phyloP scores from a whole-genome alignment of 176 grass and related monocot genomes.

The Dendrocalamus sinicus region DNA sequence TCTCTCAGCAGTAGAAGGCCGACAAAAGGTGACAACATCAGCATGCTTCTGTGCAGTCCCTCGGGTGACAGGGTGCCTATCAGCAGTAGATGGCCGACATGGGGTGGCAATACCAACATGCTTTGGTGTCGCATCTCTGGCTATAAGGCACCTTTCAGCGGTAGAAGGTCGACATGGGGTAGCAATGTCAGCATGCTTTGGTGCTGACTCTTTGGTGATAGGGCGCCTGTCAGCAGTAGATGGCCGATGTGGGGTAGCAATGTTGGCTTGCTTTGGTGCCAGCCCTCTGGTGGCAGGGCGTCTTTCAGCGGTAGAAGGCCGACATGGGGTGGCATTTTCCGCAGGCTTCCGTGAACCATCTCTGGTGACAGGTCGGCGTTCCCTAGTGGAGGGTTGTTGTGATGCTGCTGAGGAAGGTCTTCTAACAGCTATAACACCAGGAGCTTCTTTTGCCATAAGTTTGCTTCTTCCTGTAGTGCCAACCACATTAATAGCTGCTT shows the following conservation, averaged over 20 bases:
- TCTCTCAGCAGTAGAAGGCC: constrained; percentile 32
- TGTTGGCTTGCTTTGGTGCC: constrained; percentile 49
- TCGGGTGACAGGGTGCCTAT: constrained; percentile 38
- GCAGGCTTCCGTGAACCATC: constrained; percentile 40
- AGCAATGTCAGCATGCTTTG: constrained; percentile 14
- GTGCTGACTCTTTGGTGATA: constrained; percentile 41
- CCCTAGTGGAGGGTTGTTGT: constrained; percentile 40
- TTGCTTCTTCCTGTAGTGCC: constrained; percentile 36
- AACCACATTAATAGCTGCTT: constrained; percentile 42
- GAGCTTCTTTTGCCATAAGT: constrained; percentile 30
- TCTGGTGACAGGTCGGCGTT: constrained; percentile 35
- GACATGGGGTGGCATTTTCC: constrained; percentile 38
- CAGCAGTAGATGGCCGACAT: constrained; percentile 44
- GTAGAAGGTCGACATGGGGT: constrained; percentile 40
- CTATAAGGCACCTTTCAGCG: constrained; percentile 35
- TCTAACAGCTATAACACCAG: constrained; percentile 41
- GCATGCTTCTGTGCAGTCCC: constrained; percentile 24
- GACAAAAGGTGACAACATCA: constrained; percentile 20
- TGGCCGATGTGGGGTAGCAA: constrained; percentile 34
- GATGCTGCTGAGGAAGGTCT: constrained; percentile 54
- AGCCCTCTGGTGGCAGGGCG: constrained; percentile 28
- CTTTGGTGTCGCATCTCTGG: constrained; percentile 36
- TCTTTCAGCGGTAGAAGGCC: constrained; percentile 47
- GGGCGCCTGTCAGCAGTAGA: constrained; percentile 39
- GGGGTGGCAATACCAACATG: constrained; percentile 32